Evolutionary conservation across 106 monocot genomes (phyloP), one percentile per base, ranked within the genome.

Genomic region (Acanthochlamys bracteata): DNA sequence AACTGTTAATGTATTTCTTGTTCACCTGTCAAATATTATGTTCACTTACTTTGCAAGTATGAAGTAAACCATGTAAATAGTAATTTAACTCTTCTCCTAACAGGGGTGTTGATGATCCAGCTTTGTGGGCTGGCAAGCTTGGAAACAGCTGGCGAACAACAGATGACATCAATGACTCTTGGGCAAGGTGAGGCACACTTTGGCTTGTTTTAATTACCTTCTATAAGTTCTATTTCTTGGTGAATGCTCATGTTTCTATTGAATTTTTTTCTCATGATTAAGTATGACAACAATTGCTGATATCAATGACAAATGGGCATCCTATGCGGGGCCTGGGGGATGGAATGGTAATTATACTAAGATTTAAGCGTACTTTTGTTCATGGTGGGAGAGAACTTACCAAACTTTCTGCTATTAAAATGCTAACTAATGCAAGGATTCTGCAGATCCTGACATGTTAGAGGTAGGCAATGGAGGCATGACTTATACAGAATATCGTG

Each of bases 101-200:
- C 25, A 98, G 96, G 96, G 96, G 96, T 55, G 83, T 53, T 55
- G 88, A 91, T 69, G 85, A 98, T 79, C 96, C 96, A 68, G 91
- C 91, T 11, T 77, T 88, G 70, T 98, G 96, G 96, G 96, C 91
- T 67, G 72, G 77, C 17, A 81, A 77, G 47, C 76, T 98, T 79
- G 96, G 96, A 62, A 98, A 98, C 59, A 98, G 96, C 70, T 98
- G 96, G 96, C 73, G 96, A 24, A 98, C 96, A 65, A 98, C 96
- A 49, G 88, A 91, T 74, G 96, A 98, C 59, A 98, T 98, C 20
- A 69, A 64, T 74, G 96, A 98, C 72, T 66, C 91, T 55, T 98
- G 96, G 96, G 78, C 24, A 68, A 98, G 96, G 96, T 98, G 42
- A 71, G 52, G 33, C 19, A 21, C 22, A 20, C 20, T 2, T 21